These are phyloP conservation scores for Huntiella moniliformis DNA, from an alignment of 2,329 filamentous ascomycete genomes.

Conservation along the genomic window DNA sequence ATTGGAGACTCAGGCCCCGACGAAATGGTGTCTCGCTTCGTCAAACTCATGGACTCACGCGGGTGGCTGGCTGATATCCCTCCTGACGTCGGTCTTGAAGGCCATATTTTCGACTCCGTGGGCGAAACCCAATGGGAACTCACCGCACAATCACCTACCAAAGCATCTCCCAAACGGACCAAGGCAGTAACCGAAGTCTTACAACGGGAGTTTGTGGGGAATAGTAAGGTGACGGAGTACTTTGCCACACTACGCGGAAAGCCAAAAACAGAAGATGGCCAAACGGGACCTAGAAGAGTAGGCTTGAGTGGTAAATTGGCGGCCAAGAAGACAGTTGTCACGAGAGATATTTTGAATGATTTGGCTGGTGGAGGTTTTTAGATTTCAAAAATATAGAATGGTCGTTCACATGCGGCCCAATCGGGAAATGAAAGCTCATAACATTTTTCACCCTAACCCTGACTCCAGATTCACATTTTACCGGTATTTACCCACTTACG, in stretches of 20 bases:
- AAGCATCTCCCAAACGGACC: slow-evolving; percentile 12
- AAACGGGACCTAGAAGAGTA: slow-evolving; percentile 29
- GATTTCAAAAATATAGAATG: too few species aligned
- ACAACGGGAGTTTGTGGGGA: slow-evolving; percentile 11
- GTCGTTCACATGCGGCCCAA: too few species aligned
- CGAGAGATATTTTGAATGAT: slow-evolving; percentile 65
- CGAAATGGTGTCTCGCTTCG: slow-evolving; percentile 59
- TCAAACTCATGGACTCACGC: slow-evolving; percentile 55
- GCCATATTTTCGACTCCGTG: slow-evolving; percentile 42
- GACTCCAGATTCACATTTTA: too few species aligned
- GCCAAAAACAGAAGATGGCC: background rate
- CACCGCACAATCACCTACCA: slow-evolving; percentile 2
- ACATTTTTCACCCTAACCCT: too few species aligned
- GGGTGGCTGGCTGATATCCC: slow-evolving; percentile 68
- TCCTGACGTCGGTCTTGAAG: slow-evolving; percentile 41
- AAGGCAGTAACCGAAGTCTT: background rate
- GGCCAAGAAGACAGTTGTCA: slow-evolving; percentile 46
- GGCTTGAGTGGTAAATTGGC: slow-evolving; percentile 43
- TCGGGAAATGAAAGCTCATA: too few species aligned
- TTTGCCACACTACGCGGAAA: slow-evolving; percentile 19
- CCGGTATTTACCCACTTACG: too few species aligned
- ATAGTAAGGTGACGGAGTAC: slow-evolving; percentile 10
- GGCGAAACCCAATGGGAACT: slow-evolving; percentile 24
- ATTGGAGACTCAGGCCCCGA: slow-evolving; percentile 53
- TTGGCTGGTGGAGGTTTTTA: slow-evolving; percentile 28